Evolutionary conservation across 1,284 basidiomycete genomes (phyloP), one percentile per base, ranked within the genome.

Genomic region (Moesziomyces sp.): DNA sequence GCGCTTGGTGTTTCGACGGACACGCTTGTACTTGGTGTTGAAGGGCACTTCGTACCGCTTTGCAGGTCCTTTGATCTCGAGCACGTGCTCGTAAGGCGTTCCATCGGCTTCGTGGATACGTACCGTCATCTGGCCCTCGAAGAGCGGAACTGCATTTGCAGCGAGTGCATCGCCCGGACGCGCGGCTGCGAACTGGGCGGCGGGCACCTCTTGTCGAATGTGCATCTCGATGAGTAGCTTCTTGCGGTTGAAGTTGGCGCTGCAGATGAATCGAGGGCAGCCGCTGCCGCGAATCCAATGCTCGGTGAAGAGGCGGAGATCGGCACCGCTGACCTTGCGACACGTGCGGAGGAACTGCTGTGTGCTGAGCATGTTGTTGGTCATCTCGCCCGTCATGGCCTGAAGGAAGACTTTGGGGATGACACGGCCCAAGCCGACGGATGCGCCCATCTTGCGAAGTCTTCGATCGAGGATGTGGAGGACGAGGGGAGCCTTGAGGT

Each of bases 21-120:
- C 93, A 69, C 97, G 93, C 85, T 98, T 99, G 86, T 98, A 98
- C 85, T 98, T 99, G n/a, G 96, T 98, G 84, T 99, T 99, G 88
- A 98, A 99, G 1, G 97, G 95, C 0, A 99, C 94, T 80, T 97
- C 94, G 83, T 93, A 97, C 14, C 92, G 90, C 84, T 97, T 97
- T 85, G 92, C 92, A 1, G 90, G 86, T 21, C 89, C 89, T 44
- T 92, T 91, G 63, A 99, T 92, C 83, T 97, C 94, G 44, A 99
- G 88, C 21, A 99, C 93, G 83, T 99, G 97, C 85, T 99, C 97
- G 82, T 99, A 99, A 0, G 97, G 96, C 43, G 97, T 98, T 1
- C 97, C 97, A 83, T 99, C 97, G 0, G 95, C 95, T 87, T 99
- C 97, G 84, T 99, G 95, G 60, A 99, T 98, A 19, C 97, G 93